Evolutionary conservation across 1,284 basidiomycete species (phyloP).

Genomic region (Meira miltonrushii): DNA sequence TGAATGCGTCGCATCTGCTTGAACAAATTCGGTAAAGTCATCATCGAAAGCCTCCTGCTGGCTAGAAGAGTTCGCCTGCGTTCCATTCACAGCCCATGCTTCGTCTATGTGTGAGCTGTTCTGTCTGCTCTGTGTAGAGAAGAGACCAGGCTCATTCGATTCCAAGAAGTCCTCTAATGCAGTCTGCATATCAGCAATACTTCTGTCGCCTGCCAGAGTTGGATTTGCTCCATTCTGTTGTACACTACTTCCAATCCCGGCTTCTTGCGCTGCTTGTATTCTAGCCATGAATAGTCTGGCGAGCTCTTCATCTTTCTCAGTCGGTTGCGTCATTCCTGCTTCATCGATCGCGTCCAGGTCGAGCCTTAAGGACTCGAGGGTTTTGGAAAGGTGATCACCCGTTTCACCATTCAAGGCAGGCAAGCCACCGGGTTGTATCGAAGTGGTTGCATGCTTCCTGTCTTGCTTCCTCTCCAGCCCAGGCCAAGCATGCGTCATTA

Average conservation of each 20-base stretch:
- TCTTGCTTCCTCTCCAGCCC: slow-evolving; percentile 23
- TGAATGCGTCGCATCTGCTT: not conserved
- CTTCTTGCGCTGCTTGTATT: slow-evolving; percentile 4
- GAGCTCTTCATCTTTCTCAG: slow-evolving; percentile 10
- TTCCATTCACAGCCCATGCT: not conserved
- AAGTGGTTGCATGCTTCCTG: not conserved
- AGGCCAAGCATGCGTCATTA: slow-evolving; percentile 42
- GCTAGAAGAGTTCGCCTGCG: not conserved
- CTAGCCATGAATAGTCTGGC: slow-evolving; percentile 13
- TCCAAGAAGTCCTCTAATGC: slow-evolving; percentile 10
- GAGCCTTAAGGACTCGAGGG: not conserved
- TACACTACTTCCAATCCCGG: not conserved
- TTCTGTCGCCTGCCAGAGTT: not conserved
- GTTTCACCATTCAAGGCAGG: not conserved
- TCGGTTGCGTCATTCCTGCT: slow-evolving; percentile 11
- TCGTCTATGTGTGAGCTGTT: not conserved
- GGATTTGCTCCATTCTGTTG: not conserved
- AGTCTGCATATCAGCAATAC: not conserved
- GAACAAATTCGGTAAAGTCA: slow-evolving; percentile 15
- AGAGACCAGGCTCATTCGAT: not conserved
- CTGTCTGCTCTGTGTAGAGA: not conserved
- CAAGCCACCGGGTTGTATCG: not conserved
- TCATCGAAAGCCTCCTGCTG: slow-evolving; percentile 10
- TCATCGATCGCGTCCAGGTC: not conserved
- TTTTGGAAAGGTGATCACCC: not conserved